Base-by-base conservation (phyloP, 768 basidiomycete species). In the Leccinum arenicola region DNA sequence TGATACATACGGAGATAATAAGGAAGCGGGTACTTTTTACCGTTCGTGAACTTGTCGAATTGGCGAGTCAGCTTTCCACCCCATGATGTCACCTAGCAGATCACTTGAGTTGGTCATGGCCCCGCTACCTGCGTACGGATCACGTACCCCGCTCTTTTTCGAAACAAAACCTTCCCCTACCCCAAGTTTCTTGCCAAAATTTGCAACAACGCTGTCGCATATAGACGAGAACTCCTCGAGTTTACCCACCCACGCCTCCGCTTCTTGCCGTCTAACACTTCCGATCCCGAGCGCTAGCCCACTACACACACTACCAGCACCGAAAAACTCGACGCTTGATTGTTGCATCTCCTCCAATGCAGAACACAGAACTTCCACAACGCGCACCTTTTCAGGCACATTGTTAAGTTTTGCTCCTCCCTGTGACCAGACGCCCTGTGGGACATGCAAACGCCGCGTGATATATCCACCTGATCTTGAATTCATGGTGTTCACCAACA, bases 371-470 rank as follows among this genome's bases (percentile, higher is more conserved):
- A 93, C 84, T 58, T 87, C 87, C 43, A 96, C 86, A 55, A 92
- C 89, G 40, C 90, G 85, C 47, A 94, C 85, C 75, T 97, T 95
- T 66, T 95, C 92, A 52, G 85, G 82, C 35, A 94, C 68, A 68
- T 91, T 93, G 36, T 78, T 77, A 52, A 97, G 81, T 71, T 94
- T 95, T 31, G 89, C 91, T 45, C 93, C 93, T 29, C 89, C 89
- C 70, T 93, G 90, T 48, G 91, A 89, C 94, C 94, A 96, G 23
- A 95, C 89, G 68, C 92, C 91, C 56, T 85, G 84, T 14, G 94
- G 93, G 29, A 96, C 89, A 72, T 94, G 93, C 64, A 96, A 74
- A 50, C 88, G 83, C 50, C 87, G 87, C 15, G 92, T 94, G 57
- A 96, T 78, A 71, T 95, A 95, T 33, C 91, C 93, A n/a, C 94